phyloP scores from a whole-genome alignment of 1,284 basidiomycete genomes.

The Cystobasidium pallidum region DNA sequence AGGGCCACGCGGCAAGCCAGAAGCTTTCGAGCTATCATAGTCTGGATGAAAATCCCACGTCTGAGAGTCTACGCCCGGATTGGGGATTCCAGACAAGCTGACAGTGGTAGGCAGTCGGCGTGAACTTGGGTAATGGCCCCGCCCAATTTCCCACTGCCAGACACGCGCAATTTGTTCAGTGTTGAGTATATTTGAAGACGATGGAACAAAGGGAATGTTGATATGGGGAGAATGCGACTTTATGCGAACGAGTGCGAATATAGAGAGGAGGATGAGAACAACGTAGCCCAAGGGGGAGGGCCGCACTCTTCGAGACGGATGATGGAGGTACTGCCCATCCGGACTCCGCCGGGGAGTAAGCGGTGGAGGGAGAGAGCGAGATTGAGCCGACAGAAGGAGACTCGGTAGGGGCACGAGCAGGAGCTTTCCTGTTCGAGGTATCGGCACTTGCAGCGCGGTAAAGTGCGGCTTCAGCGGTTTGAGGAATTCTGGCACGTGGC shows the following conservation, averaged over 20 bases:
- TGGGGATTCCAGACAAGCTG: constrained; percentile 31
- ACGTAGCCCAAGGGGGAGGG: constrained; percentile 36
- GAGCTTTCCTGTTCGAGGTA: constrained; percentile 17
- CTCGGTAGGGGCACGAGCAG: constrained; percentile 27
- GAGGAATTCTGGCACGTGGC: constrained; percentile 9
- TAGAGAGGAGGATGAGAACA: constrained; percentile 9
- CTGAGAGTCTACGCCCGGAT: constrained; percentile 28
- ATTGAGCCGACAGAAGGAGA: constrained; percentile 5
- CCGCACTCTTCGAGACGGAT: constrained; percentile 1
- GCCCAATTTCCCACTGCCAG: constrained; percentile 89
- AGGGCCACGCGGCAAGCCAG: constrained; percentile 42
- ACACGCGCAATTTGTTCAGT: constrained; percentile 78
- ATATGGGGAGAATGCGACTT: constrained; percentile 33
- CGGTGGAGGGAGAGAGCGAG: constrained; percentile 12
- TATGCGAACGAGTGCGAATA: constrained; percentile 23
- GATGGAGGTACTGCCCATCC: constrained; percentile 19
- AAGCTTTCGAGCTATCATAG: constrained; percentile 6
- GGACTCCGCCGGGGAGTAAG: constrained; percentile 21
- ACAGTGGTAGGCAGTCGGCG: constrained; percentile 53
- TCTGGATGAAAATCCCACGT: constrained; percentile 37
- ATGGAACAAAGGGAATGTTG: constrained; percentile 44
- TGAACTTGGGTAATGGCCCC: constrained; percentile 85
- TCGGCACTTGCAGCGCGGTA: constrained; percentile 9
- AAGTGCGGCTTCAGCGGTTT: constrained; percentile 29
- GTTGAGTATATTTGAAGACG: constrained; percentile 61